Evolutionary conservation across 1,284 basidiomycete genomes (phyloP).

Genomic region (Ceratobasidium sp.): DNA sequence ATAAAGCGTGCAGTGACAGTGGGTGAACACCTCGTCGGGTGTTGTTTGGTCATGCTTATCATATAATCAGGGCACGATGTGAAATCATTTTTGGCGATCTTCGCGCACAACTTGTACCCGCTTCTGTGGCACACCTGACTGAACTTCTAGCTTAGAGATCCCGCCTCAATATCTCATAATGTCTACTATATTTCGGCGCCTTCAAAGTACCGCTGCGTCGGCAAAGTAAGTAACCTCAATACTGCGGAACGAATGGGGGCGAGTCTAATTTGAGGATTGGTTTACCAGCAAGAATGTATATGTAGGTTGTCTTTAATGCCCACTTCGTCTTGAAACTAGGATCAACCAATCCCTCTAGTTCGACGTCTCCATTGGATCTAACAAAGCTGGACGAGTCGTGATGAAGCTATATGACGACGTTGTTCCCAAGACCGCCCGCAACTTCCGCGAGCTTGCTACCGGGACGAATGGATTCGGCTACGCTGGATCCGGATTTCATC

Average conservation of each 20-base stretch:
- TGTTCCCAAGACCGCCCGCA: slow-evolving; percentile 55
- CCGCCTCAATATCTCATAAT: background rate
- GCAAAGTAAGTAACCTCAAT: slow-evolving; percentile 4
- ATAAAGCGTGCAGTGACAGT: too few species aligned
- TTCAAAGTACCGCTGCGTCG: slow-evolving; percentile 18
- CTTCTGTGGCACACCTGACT: background rate
- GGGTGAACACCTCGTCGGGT: too few species aligned
- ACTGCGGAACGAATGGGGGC: too few species aligned
- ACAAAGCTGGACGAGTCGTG: slow-evolving; percentile 53
- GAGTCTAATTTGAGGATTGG: background rate
- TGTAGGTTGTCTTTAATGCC: slow-evolving; percentile 4
- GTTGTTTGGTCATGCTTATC: background rate
- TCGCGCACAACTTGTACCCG: background rate
- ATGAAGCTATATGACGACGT: slow-evolving; percentile 59
- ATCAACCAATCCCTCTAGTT: slow-evolving; percentile 42
- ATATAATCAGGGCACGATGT: background rate
- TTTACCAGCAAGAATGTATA: slow-evolving; percentile 15
- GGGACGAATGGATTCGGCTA: slow-evolving; percentile 60
- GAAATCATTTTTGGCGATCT: slow-evolving; percentile 5
- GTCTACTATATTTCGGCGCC: slow-evolving; percentile 34
- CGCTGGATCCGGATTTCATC: slow-evolving; percentile 55
- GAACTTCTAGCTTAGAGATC: background rate
- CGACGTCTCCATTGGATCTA: slow-evolving; percentile 50
- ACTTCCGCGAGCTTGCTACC: slow-evolving; percentile 65
- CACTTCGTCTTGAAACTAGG: too few species aligned